Conservation (phyloP, 2,329 filamentous ascomycete genomes). For the Alternaria triticina region DNA sequence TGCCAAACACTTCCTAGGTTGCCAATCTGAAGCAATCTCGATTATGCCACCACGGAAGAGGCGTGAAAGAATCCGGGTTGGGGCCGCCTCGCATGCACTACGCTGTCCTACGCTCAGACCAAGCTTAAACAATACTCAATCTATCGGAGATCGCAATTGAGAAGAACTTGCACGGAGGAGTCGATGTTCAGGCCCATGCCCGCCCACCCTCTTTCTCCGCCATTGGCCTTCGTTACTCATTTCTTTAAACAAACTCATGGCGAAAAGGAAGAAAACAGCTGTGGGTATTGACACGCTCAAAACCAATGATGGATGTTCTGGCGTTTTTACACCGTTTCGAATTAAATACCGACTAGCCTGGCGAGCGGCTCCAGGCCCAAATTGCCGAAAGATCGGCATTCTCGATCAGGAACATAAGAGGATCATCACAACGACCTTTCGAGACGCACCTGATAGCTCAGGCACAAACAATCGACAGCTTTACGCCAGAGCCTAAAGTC, state of each 20-base stretch:
- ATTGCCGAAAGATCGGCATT: conserved; percentile 9
- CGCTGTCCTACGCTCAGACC: neutral
- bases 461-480: fast-evolving
- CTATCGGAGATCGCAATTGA: conserved; percentile 7
- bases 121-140: conserved; percentile 7
- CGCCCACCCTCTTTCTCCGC: no score
- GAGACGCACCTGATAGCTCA: neutral
- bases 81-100: neutral
- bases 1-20: neutral
- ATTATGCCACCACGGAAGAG: conserved; percentile 1
- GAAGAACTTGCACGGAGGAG: neutral
- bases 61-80: conserved; percentile 8
- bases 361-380: neutral
- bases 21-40: neutral
- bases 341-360: neutral
- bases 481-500: neutral
- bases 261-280: neutral
- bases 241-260: neutral
- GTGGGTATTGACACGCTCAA: neutral
- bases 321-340: conserved; percentile 13
- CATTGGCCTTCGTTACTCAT: neutral
- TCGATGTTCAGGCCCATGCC: conserved; percentile 8
- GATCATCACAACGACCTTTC: neutral
- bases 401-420: neutral
- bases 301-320: neutral